A percentile compares a stretch with the other conserved stretches of the same genome.
Evolutionary conservation across 371 early-diverging fungal genomes (phyloP).

Genomic region (Syncephalastrum contaminatum): DNA sequence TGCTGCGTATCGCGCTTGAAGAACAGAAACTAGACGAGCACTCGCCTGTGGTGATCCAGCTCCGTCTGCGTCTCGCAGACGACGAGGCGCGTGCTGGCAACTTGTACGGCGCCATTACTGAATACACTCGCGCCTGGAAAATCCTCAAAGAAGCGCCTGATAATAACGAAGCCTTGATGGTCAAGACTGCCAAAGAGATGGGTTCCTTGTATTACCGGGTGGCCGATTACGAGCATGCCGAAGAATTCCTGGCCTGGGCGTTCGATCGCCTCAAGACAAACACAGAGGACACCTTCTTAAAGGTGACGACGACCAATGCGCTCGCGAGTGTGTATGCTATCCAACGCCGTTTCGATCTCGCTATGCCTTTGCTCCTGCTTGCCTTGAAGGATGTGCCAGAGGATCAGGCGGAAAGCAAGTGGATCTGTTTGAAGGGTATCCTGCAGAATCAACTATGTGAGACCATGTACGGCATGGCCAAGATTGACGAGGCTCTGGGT

Average conservation of each 20-base stretch:
- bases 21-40: constrained; percentile 30
- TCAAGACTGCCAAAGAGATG: constrained; percentile 40
- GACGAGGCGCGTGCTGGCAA: constrained; percentile 41
- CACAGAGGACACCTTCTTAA: constrained; percentile 6
- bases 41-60: constrained; percentile 27
- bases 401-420: constrained; percentile 1
- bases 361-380: constrained; percentile 41
- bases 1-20: constrained; percentile 37
- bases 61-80: constrained; percentile 38
- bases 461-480: constrained; percentile 42
- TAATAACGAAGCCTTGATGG: not conserved
- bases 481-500: constrained; percentile 48
- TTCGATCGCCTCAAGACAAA: constrained; percentile 22
- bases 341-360: constrained; percentile 40
- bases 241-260: constrained; percentile 50
- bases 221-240: constrained; percentile 50
- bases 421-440: constrained; percentile 44
- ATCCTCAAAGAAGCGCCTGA: constrained; percentile 19
- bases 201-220: constrained; percentile 56
- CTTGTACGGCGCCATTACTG: constrained; percentile 40
- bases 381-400: constrained; percentile 35
- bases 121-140: constrained; percentile 45
- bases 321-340: constrained; percentile 50
- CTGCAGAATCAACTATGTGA: constrained; percentile 51
- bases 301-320: constrained; percentile 28